Conservation (phyloP, 805 yeast genomes). For the Nakazawaea siamensis region DNA sequence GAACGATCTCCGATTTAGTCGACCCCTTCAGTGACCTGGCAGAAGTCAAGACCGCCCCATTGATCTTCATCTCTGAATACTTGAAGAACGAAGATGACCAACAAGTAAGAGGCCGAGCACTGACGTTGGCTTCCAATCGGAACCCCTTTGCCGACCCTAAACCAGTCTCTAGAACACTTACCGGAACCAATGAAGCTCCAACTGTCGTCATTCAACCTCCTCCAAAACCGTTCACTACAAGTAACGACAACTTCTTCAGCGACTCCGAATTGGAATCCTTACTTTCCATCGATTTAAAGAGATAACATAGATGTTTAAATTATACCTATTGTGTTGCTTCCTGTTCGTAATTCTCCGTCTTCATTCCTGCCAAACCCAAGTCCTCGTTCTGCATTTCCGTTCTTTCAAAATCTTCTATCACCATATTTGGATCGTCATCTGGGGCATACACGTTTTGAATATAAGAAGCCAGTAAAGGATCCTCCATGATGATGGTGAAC, state of each 20-base stretch:
- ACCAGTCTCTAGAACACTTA: no score
- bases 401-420: constrained; percentile 83
- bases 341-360: constrained; percentile 8
- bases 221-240: not conserved
- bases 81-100: constrained; percentile 3
- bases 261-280: constrained; percentile 5
- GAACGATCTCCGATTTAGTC: not conserved
- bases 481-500: constrained; percentile 85
- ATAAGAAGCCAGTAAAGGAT: constrained; percentile 91
- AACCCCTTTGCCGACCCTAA: not conserved
- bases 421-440: constrained; percentile 95
- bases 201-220: not conserved
- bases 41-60: constrained; percentile 1
- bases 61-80: constrained; percentile 8
- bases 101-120: not conserved
- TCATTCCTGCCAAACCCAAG: constrained; percentile 64
- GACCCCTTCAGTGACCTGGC: not conserved
- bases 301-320: no score
- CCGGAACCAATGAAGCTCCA: not conserved
- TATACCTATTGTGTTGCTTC: no score
- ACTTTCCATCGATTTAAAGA: constrained; percentile 7
- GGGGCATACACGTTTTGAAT: constrained; percentile 99
- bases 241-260: no score
- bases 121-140: not conserved
- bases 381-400: constrained; percentile 85